Evolutionary conservation across 768 basidiomycete species (phyloP).

Genomic region (Imleria badia): DNA sequence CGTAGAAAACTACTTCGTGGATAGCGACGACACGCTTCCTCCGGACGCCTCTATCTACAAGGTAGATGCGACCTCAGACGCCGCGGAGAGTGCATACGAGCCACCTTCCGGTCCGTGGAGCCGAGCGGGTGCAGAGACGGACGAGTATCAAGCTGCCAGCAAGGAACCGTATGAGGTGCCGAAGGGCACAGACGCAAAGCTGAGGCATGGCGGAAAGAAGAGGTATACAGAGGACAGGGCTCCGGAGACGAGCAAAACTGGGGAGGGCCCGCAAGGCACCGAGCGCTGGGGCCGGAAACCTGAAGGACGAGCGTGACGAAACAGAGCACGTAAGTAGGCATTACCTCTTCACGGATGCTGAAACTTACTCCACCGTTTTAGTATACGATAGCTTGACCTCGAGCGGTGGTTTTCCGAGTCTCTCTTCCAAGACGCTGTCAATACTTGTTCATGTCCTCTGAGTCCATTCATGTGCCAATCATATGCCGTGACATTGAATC

Average conservation of each 20-base stretch:
- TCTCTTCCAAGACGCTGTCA: not conserved
- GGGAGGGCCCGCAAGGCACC: slow-evolving; percentile 40
- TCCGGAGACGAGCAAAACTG: slow-evolving; percentile 32
- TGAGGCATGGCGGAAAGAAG: slow-evolving; percentile 26
- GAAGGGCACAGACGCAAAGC: not conserved
- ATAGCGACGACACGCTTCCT: slow-evolving; percentile 45
- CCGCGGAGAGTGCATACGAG: slow-evolving; percentile 49
- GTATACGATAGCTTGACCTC: no score
- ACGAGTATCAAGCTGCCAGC: slow-evolving; percentile 28
- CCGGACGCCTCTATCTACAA: slow-evolving; percentile 41
- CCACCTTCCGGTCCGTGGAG: slow-evolving; percentile 48
- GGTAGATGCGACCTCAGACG: slow-evolving; percentile 46
- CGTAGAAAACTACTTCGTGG: slow-evolving; percentile 47
- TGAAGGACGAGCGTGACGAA: slow-evolving; percentile 20
- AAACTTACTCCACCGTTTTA: not conserved
- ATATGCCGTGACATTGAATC: no score
- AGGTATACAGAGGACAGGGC: slow-evolving; percentile 24
- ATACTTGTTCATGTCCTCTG: not conserved
- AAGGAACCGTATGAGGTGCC: slow-evolving; percentile 26
- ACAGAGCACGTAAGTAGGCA: not conserved
- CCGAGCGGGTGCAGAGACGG: slow-evolving; percentile 37
- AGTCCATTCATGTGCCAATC: no score
- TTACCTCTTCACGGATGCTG: not conserved
- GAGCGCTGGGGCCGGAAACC: slow-evolving; percentile 38
- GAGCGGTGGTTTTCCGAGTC: not conserved